These are phyloP conservation scores for Musa acuminata DNA, from an alignment of 176 grass and related monocot species.

Conservation along the genomic window DNA sequence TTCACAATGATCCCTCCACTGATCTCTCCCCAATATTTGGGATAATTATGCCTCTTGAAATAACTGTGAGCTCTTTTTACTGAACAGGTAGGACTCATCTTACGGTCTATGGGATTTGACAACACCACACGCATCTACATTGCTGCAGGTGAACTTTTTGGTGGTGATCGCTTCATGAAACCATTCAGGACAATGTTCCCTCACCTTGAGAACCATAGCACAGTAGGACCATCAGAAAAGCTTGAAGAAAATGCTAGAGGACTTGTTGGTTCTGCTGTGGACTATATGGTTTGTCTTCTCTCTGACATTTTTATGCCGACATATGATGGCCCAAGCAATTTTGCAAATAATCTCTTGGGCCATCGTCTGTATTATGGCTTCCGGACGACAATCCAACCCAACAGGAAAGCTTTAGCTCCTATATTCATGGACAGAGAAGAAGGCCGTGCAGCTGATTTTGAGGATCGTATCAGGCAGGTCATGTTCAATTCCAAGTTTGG, in stretches of 20 bases:
- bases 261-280: conserved; percentile 70
- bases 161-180: conserved; percentile 87
- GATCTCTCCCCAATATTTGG: background rate
- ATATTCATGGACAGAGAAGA: conserved; percentile 77
- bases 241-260: conserved; percentile 68
- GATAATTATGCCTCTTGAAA: background rate
- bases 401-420: conserved; percentile 78
- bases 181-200: conserved; percentile 74
- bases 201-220: conserved; percentile 63
- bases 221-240: conserved; percentile 51
- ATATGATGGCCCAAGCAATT: conserved; percentile 97
- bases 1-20: too few relatives aligned
- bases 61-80: conserved; percentile 13
- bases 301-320: conserved; percentile 96
- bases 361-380: conserved; percentile 90
- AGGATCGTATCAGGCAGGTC: conserved; percentile 58
- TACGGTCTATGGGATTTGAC: conserved; percentile 62
- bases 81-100: conserved; percentile 71
- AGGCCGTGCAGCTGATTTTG: conserved; percentile 46
- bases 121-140: conserved; percentile 84
- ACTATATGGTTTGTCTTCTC: conserved; percentile 96
- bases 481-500: conserved; percentile 80
- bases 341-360: conserved; percentile 96
- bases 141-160: conserved; percentile 84
- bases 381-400: conserved; percentile 69